Evolutionary conservation across 208 protist genomes (phyloP), one percentile per base, ranked within the genome.

Genomic region (Vickermania ingenoplastis): DNA sequence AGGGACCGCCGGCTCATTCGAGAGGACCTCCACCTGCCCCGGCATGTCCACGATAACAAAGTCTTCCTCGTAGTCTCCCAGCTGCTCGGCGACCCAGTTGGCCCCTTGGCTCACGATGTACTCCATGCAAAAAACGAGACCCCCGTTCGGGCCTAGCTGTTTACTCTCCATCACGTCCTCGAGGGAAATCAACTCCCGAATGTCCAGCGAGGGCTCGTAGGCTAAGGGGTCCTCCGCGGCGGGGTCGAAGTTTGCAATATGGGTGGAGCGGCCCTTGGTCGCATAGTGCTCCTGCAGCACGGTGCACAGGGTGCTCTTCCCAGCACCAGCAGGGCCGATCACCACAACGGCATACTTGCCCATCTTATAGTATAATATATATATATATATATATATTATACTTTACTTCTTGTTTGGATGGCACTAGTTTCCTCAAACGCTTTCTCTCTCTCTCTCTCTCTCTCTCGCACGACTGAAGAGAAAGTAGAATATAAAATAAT

Each of bases 11-110:
- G 89, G 73, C 65, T 98, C 68, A 67, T 98, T 97, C 41, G 96
- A 98, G 63, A 99, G 98, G 48, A 99, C 89, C 84, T 99, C 98
- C 36, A 99, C 96, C 83, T 99, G 98, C 28, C 98, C 98, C 0
- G 98, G 98, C 80, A 96, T 98, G 78, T 99, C 98, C 54, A 99
- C 92, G 31, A 99, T 80, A n/a, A 99, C 65, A 63, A 99, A 99
- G 57, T 98, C 86, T 52, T 97, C 96, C 29, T 74, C 82, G 63
- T 90, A 96, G 64, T 97, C 91, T 26, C 81, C 81, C 1, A 99
- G 75, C 61, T 94, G 79, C 25, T 98, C 92, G 28, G 75, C 61
- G 30, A 99, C 68, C 97, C 97, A 99, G 56, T 90, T 69, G 25
- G 90, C 54, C 17, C 98, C 97, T 2, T 63, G 65, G 26, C 91